Conservation (phyloP, 140 eudicot species). For the Ambrosia hybrid region DNA sequence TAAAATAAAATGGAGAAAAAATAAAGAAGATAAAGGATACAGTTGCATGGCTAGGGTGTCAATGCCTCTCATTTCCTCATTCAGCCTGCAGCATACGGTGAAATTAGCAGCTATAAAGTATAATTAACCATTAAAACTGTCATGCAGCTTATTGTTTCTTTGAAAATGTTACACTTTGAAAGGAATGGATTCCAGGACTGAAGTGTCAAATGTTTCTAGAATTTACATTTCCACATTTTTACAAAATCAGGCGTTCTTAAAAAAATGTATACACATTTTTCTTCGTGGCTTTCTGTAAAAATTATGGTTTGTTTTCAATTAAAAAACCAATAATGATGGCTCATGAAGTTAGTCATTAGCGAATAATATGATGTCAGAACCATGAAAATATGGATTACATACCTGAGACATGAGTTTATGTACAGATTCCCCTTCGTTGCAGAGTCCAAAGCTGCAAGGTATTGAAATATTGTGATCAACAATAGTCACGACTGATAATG, state of each 20-base stretch:
- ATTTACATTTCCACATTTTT: not conserved
- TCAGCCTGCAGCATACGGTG: conserved; percentile 56
- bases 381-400: conserved; percentile 17
- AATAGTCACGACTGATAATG: conserved; percentile 8
- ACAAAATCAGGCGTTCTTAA: not conserved
- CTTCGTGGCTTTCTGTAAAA: conserved; percentile 11
- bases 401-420: conserved; percentile 97
- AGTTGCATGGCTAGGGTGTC: conserved; percentile 66
- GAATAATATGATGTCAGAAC: not conserved
- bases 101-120: conserved; percentile 1
- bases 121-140: not conserved
- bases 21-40: conserved; percentile 63
- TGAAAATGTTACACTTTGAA: not conserved
- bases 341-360: conserved; percentile 1
- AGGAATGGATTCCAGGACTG: not conserved
- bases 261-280: not conserved
- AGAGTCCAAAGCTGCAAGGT: conserved; percentile 79
- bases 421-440: conserved; percentile 90
- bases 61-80: conserved; percentile 88
- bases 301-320: conserved; percentile 5
- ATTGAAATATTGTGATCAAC: conserved; percentile 20
- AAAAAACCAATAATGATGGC: conserved; percentile 5
- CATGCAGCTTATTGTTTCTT: not conserved
- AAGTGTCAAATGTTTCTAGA: not conserved
- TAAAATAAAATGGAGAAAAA: not conserved